Base-by-base conservation (phyloP, 768 basidiomycete species). In the Boletus sp. region DNA sequence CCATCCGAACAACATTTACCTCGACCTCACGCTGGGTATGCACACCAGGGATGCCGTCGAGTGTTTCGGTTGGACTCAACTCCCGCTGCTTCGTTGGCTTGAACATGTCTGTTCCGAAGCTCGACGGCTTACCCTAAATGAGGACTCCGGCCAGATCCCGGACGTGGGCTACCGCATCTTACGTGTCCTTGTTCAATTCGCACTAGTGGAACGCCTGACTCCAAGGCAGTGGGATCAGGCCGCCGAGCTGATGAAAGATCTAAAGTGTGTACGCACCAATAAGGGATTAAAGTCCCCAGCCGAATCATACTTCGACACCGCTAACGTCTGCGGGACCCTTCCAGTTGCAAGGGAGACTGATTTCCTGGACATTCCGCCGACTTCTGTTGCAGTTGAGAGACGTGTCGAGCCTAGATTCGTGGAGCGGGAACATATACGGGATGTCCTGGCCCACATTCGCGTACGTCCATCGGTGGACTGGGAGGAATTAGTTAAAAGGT, bases 251-350 rank as follows among this genome's bases (percentile, higher is more conserved):
- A 70, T 93, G 32, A 72, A 72, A 47, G 65, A 70, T 4, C 73
- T 82, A 21, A 57, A 83, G 2, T 89, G 87, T 62, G 80, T 93
- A 38, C 89, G 90, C 2, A 93, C 91, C 0, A 82, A 83, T 8
- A 72, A 71, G 10, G 96, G 94, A 8, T 77, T 89, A 74, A 84
- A 80, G 59, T 64, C 68, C 19, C 90, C 95, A 0, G 65, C 69
- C 4, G 82, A 93, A 47, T 74, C 87, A 4, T 96, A 95, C 72
- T 94, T 97, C 64, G 73, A 84, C 10, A 90, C 83, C 56, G 93
- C 87, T n/a, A 82, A 90, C 59, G 75, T 98, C n/a, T 97, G 90
- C 57, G 19, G 17, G 11, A 72, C 35, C 23, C 47, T 62, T 21
- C 55, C 59, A 3, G 55, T 58, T 2, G 59, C 30, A n/a, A 35